Base-by-base conservation (phyloP, 2,329 filamentous ascomycete genomes). In the Chaetomiaceae sp. region DNA sequence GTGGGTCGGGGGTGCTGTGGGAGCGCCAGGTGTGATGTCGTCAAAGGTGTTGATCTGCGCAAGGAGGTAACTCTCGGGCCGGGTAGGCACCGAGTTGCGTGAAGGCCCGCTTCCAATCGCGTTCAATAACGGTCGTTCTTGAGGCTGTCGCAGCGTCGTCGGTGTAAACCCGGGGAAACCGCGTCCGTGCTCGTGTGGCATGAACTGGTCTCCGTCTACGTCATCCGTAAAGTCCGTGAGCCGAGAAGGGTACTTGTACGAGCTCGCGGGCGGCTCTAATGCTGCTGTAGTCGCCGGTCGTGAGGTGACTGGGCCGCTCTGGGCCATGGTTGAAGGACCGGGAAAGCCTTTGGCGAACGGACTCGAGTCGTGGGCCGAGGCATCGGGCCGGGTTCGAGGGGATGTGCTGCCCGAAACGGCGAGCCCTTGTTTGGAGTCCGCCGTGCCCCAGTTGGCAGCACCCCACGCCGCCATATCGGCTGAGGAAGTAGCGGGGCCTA, bases 401-500 rank as follows among this genome's bases (percentile, higher is more conserved):
- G 85, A 86, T 30, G 78, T 78, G 58, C 73, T 80, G 52, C 75
- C 75, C 32, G 77, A 75, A 40, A 71, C 70, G 8, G 73, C 71
- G 34, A 76, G 65, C 2, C 70, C 67, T 34, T 73, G 69, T 11
- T 72, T 69, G 36, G 67, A 69, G 41, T 82, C 79, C 21, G 74
- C 69, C 54, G 74, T 70, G 58, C 77, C 79, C 86, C 86, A 90
- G 14, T 41, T 73, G 73, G 47, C 69, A 70, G 55, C 63, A 67
- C 82, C 27, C 43, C 85, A 88, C 42, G 76, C 73, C 60, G 88
- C 85, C 16, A 81, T 80, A 63, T 89, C 85, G 9, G 86, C 87
- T 37, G 83, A 81, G 40, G 81, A 77, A 55, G 87, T 76, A 56
- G 83, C 78, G 5, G 86, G 89, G 44, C 86, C 87, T 3, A 82